These are phyloP conservation scores for Guadua angustifolia DNA, from an alignment of 176 grass and related monocot genomes.

Conservation along the genomic window DNA sequence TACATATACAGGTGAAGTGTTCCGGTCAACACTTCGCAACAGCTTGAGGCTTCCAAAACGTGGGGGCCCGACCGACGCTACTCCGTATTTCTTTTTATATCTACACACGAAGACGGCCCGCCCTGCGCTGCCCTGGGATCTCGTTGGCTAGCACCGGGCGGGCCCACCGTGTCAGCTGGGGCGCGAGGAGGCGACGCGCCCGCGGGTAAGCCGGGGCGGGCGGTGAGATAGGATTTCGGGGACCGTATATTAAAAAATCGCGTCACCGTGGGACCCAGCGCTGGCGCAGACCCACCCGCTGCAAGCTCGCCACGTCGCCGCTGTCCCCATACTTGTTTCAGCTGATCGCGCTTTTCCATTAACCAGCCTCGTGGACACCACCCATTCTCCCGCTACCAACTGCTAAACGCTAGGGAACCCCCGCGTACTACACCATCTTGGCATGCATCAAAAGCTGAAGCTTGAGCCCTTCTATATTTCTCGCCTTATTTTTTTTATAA, in stretches of 20 bases:
- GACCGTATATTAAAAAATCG: not conserved
- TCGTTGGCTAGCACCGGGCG: not conserved
- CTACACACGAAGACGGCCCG: fast-evolving
- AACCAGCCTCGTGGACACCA: conserved; percentile 17
- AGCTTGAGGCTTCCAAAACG: too few species aligned
- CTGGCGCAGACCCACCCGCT: conserved; percentile 45
- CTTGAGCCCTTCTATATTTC: too few species aligned
- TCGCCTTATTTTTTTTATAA: too few species aligned
- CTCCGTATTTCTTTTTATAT: not conserved
- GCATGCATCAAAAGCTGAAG: not conserved
- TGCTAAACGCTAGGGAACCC: not conserved
- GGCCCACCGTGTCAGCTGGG: fast-evolving
- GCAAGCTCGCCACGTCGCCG: conserved; percentile 28
- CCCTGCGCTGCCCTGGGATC: not conserved
- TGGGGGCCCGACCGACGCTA: too few species aligned
- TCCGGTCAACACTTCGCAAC: too few species aligned
- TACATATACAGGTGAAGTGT: too few species aligned
- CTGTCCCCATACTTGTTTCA: not conserved
- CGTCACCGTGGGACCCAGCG: not conserved
- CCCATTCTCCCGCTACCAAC: not conserved
- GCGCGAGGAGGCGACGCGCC: fast-evolving
- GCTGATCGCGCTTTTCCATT: conserved; percentile 29
- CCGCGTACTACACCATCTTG: not conserved
- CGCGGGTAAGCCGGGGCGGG: conserved; percentile 46
- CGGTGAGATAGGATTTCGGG: conserved; percentile 31